Base-by-base conservation (phyloP, 2,329 filamentous ascomycete species). In the Colletotrichum orbiculare region DNA sequence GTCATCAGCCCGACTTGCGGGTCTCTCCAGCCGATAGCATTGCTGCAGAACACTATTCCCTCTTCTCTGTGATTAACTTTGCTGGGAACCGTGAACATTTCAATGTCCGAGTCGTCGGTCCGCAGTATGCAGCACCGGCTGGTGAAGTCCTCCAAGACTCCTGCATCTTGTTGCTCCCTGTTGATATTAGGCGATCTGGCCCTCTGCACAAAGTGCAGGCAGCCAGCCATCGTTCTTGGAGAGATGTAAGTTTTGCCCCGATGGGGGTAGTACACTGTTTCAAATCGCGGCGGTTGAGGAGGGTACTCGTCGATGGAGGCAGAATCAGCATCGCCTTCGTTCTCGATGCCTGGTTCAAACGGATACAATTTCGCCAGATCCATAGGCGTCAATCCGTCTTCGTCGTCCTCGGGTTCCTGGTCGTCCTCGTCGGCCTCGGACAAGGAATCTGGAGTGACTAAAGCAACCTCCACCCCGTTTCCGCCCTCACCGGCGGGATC, bases 101-200 rank as follows among this genome's bases (percentile, higher is more conserved):
- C 84, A 34, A 85, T 68, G 38, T 84, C 82, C 52, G 79, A 78
- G 63, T 80, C 77, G 66, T 82, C 83, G 9, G 81, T 80, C n/a
- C 84, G 81, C 33, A 87, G 69, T 37, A 87, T 73, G 54, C 74
- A 74, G 50, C 76, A 72, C 12, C 71, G 68, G 50, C 68, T 68
- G 8, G 68, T 60, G 6, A 68, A 15, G 5, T 68, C 67, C 34
- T 57, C 43, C 13, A 69, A 38, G 1, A 37, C 41, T 8, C 52
- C 52, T 8, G 17, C n/a, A 13, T 60, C 57, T 54, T 67, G 67
- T 15, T 47, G 25, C 35, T 13, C 55, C 9, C 37, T 47, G 46
- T 62, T 66, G 12, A 41, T 35, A 42, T 66, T 68, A 13, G 42
- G 43, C 4, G 55, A 33, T 46, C 34, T 38, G 4, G 41, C 34